Evolutionary conservation across 192 early-diverging fungal species (phyloP), one percentile per base, ranked within the genome.

Genomic region (Entomortierella parvispora): DNA sequence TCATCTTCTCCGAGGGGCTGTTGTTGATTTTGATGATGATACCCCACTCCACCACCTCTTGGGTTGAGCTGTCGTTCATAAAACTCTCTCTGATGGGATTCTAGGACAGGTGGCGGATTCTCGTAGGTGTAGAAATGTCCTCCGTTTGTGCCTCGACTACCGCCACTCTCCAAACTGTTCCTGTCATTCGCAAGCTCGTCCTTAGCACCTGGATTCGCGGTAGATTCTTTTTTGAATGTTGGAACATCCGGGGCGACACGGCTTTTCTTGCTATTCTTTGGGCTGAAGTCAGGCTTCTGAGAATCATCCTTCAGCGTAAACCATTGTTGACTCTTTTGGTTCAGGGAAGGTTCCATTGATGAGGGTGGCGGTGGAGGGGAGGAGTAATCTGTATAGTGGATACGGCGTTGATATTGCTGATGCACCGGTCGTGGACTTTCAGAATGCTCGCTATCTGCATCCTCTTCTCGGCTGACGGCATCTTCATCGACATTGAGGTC

Each of bases 121-220:
- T 57, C 55, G 33, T 57, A 23, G 14, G 55, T 49, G 23, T 22
- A 57, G 20, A 57, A 57, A 31, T 57, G 34, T 33, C 55, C 55
- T 4, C 34, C 55, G 4, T 42, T 15, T 0, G 33, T 33, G 17
- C 55, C 55, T 57, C 55, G 22, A 32, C 55, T 57, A 0, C 55
- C 55, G 33, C 29, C 10, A 31, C 53, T 55, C 18, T 11, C 28
- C 1, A 1, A 9, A 23, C 33, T 40, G 26, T 40, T 43, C 2
- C 5, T 29, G 58, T 28, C 42, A 43, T 29, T 46, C 20, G 22
- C 14, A 43, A 23, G 25, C 25, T 59, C 43, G 25, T 23, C 1
- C 10, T 34, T 15, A 18, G 57, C 0, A 22, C 15, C n/a, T 45
- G 55, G 34, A 12, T 20, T 45, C 28, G 40, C 14, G 6, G 3